phyloP scores from a whole-genome alignment of 768 basidiomycete species.

The Podaxis pistillaris region DNA sequence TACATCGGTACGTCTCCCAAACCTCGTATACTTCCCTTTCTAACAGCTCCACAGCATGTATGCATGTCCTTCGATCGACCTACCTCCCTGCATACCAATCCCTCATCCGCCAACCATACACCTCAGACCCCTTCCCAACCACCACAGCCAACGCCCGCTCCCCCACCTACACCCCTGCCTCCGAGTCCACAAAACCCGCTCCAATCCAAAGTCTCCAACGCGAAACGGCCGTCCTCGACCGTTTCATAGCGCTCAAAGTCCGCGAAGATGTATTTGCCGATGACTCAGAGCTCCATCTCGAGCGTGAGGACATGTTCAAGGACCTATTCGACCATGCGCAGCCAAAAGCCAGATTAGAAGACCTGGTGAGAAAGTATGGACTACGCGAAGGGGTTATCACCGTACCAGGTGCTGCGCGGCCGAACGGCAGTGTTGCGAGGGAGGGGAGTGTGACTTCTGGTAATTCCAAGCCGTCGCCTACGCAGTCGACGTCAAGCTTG shows the following conservation, averaged over 20 bases:
- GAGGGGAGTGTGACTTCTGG: no score
- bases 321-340: conserved; percentile 79
- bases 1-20: conserved; percentile 54
- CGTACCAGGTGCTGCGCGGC: conserved; percentile 15
- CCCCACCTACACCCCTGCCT: conserved; percentile 22
- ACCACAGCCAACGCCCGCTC: conserved; percentile 20
- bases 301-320: conserved; percentile 71
- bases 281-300: conserved; percentile 72
- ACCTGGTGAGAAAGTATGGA: conserved; percentile 55
- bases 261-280: conserved; percentile 78
- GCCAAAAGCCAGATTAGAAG: conserved; percentile 74
- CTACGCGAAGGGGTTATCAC: conserved; percentile 38
- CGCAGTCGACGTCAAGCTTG: conserved; percentile 1
- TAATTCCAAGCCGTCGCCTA: background rate
- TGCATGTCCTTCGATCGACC: conserved; percentile 77
- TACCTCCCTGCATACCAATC: conserved; percentile 67
- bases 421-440: no score
- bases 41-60: conserved; percentile 41
- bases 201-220: conserved; percentile 55
- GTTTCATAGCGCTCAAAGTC: conserved; percentile 77
- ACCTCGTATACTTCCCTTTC: background rate
- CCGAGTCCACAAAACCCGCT: conserved; percentile 30
- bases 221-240: conserved; percentile 73
- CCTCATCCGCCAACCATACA: conserved; percentile 65
- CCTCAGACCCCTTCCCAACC: conserved; percentile 76